phyloP scores from a whole-genome alignment of 495 filamentous ascomycete species.

The Platismatia glauca region DNA sequence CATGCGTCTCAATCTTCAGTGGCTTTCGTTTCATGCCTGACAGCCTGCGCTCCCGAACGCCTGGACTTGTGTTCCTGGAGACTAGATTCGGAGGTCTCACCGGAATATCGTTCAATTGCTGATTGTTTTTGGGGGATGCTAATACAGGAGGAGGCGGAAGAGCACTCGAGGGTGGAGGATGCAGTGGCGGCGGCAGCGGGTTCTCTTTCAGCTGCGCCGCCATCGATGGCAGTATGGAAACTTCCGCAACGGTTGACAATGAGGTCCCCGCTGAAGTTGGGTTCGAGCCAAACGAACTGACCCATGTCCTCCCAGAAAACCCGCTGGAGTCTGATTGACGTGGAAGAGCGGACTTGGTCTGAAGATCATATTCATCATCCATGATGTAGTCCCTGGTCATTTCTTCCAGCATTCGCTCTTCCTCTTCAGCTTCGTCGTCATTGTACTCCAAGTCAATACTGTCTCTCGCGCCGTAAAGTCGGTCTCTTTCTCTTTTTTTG shows the following conservation, averaged over 20 bases:
- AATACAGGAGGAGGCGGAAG: slow-evolving; percentile 30
- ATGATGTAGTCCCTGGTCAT: slow-evolving; percentile 82
- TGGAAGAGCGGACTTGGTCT: slow-evolving; percentile 67
- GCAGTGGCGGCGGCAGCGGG: slow-evolving; percentile 26
- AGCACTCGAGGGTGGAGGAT: slow-evolving; percentile 28
- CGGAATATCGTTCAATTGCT: slow-evolving; percentile 17
- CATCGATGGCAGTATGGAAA: slow-evolving; percentile 31
- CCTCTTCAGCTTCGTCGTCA: slow-evolving; percentile 78
- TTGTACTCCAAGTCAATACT: slow-evolving; percentile 40
- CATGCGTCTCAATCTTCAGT: slow-evolving; percentile 80
- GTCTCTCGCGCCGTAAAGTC: slow-evolving; percentile 32
- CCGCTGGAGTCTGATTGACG: slow-evolving; percentile 84
- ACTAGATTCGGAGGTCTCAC: slow-evolving; percentile 33
- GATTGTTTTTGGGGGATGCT: slow-evolving; percentile 26
- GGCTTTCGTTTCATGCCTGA: slow-evolving; percentile 71
- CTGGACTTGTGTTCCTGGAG: slow-evolving; percentile 34
- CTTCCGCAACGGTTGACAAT: slow-evolving; percentile 71
- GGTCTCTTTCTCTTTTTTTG: slow-evolving; percentile 31
- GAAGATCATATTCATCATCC: slow-evolving; percentile 71
- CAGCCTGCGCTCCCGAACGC: slow-evolving; percentile 71
- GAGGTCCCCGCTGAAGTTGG: slow-evolving; percentile 62
- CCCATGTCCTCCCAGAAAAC: slow-evolving; percentile 76
- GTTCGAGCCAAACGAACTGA: slow-evolving; percentile 74
- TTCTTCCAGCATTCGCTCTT: slow-evolving; percentile 85
- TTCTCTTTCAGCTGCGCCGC: slow-evolving; percentile 28